Percentiles rank a stretch among this genome's conserved stretches.
These are phyloP conservation scores for Termitomyces sp. DNA, from an alignment of 768 basidiomycete species.

Conservation along the genomic window DNA sequence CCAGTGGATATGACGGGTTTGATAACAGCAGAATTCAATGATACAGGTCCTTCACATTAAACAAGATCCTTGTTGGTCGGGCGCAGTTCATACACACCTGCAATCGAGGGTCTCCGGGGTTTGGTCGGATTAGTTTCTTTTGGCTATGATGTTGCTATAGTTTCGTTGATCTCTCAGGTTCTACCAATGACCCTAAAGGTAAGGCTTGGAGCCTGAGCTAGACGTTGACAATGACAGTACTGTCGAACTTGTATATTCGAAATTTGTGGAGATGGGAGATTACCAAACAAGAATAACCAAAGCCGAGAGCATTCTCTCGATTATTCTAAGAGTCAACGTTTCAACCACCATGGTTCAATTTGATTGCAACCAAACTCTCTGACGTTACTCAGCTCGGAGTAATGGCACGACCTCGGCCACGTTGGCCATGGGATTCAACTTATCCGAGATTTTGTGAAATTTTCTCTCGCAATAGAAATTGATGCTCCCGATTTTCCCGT, in stretches of 20 bases:
- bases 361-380: slow-evolving; percentile 5
- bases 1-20: slow-evolving; percentile 9
- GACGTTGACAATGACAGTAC: not conserved
- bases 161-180: not conserved
- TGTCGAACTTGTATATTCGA: not conserved
- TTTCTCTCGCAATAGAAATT: not conserved
- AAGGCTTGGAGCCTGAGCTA: not conserved
- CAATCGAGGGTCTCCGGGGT: slow-evolving; percentile 1
- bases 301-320: not conserved
- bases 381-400: not conserved
- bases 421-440: slow-evolving; percentile 4
- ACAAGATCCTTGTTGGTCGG: slow-evolving; percentile 19
- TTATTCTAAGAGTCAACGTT: not conserved
- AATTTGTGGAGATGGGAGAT: not conserved
- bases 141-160: not conserved
- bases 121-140: not conserved
- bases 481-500: not conserved
- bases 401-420: not conserved
- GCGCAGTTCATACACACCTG: not conserved
- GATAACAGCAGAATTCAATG: slow-evolving; percentile 9
- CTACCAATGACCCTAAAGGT: not conserved
- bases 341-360: not conserved
- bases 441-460: not conserved
- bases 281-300: not conserved
- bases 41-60: slow-evolving; percentile 9